These are phyloP conservation scores for Lactarius evosmus DNA, from an alignment of 768 basidiomycete genomes.

Conservation along the genomic window DNA sequence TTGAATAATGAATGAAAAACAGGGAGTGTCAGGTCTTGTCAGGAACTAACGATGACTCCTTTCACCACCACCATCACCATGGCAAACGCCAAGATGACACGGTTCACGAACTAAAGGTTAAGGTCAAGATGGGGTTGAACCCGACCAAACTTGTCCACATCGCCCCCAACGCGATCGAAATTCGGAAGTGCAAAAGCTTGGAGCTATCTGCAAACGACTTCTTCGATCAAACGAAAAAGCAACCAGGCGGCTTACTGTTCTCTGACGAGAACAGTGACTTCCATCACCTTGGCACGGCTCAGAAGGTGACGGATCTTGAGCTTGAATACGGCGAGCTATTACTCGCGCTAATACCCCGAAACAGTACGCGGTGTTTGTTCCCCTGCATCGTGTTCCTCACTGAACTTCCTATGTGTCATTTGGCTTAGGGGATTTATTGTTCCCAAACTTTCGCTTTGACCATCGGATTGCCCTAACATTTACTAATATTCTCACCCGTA, in stretches of 20 bases:
- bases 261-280: background rate
- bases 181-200: background rate
- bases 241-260: background rate
- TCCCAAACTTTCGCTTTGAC: too few species aligned
- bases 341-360: background rate
- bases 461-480: too few species aligned
- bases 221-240: background rate
- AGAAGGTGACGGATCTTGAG: background rate
- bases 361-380: background rate
- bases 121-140: background rate
- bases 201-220: background rate
- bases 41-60: too few species aligned
- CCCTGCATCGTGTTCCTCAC: background rate
- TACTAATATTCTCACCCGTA: too few species aligned
- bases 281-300: conserved; percentile 8
- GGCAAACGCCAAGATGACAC: background rate
- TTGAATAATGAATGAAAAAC: too few species aligned
- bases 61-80: too few species aligned
- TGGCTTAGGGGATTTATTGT: too few species aligned
- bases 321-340: background rate
- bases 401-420: background rate
- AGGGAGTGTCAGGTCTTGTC: too few species aligned
- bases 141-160: background rate
- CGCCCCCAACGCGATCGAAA: background rate
- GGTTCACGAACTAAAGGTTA: background rate